Evolutionary conservation across 2,329 filamentous ascomycete species (phyloP), one percentile per base, ranked within the genome.

Genomic region (Fusarium succisae): DNA sequence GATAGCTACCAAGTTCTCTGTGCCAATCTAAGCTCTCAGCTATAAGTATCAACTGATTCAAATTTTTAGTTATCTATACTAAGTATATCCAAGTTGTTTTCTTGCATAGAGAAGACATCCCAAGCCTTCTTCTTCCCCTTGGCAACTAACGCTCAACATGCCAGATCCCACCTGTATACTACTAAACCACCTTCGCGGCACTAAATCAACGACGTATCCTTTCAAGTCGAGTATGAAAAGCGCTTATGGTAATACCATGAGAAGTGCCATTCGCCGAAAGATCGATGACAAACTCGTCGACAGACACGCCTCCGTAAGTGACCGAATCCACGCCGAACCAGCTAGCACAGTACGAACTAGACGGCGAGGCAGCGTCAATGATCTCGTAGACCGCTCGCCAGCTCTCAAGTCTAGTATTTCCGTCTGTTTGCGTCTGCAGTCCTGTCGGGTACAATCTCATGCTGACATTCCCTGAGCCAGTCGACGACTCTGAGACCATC

Each of bases 41-140:
- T 22, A 48, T 7, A 18, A 24, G 9, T 0, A 1, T 0, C 1
- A 0, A n/a, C 13, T n/a, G 22, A 17, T 17, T 20, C 15, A 3
- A 20, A 1, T 20, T 45, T 9, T 5, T 1, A 17, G 6, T 30
- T 6, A 8, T 3, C 1, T 17, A 22, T 48, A 3, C 4, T 11
- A 11, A 48, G 9, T 12, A 17, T 17, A 17, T 8, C 14, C 2
- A 15, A 22, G 6, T 4, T 4, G 6, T 48, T 15, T 48, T 12
- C 8, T 22, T 22, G 5, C 18, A 48, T 30, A 30, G 28, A 30
- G 9, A 30, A 30, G 28, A 11, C 4, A 30, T 30, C 9, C 28
- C 9, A 30, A 30, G 28, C 28, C 28, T 13, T 17, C 26, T 14
- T 7, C 14, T n/a, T n/a, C n/a, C n/a, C n/a, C n/a, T 48, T 48